Conservation (phyloP, 1,284 basidiomycete genomes). For the Ustilago loliicola region DNA sequence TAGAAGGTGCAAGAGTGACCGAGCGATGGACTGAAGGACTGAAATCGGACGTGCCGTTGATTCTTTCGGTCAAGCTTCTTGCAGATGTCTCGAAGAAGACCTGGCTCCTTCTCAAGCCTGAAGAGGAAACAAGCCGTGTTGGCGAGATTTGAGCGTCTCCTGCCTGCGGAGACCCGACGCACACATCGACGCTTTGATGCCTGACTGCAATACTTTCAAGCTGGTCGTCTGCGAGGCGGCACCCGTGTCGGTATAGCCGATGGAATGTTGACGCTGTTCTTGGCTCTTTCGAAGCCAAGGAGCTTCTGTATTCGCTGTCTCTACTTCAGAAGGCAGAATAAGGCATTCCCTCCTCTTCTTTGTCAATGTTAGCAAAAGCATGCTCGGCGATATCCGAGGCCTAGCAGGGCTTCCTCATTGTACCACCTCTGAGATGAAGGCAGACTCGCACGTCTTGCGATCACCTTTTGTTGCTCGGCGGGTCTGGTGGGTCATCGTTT, state of each 20-base stretch:
- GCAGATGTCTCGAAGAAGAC: not conserved
- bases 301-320: not conserved
- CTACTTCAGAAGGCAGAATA: not conserved
- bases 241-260: slow-evolving; percentile 6
- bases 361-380: not conserved
- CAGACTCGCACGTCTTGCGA: not conserved
- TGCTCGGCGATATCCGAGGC: not conserved
- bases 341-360: too few species aligned
- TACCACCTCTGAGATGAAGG: not conserved
- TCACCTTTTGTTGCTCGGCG: not conserved
- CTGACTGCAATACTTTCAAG: not conserved
- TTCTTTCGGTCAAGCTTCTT: not conserved
- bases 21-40: not conserved
- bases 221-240: not conserved
- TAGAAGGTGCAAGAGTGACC: not conserved
- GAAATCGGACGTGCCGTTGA: not conserved
- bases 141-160: slow-evolving; percentile 4
- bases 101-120: too few species aligned
- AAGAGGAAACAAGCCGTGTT: not conserved
- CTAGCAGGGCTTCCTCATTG: not conserved
- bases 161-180: slow-evolving; percentile 23
- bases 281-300: not conserved
- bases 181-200: slow-evolving; percentile 9
- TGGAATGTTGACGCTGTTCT: slow-evolving; percentile 8
- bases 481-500: not conserved